Evolutionary conservation across 352 stramenopile genomes (phyloP).

Genomic region (Phytophthora boehmeriae): DNA sequence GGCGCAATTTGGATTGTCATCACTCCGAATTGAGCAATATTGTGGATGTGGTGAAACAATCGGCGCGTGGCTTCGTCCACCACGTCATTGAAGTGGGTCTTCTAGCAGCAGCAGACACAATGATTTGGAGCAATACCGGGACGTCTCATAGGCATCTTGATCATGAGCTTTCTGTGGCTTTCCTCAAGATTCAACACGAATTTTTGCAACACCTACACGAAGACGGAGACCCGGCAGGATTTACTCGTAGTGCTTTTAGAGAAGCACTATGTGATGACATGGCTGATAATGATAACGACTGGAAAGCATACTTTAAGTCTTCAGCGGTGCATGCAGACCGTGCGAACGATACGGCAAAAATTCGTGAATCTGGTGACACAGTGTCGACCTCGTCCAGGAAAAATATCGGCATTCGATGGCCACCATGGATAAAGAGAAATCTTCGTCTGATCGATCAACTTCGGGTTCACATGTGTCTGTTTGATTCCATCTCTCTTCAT

Average conservation of each 20-base stretch:
- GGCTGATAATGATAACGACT: constrained; percentile 24
- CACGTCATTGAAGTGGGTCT: constrained; percentile 12
- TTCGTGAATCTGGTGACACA: background rate
- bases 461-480: constrained; percentile 39
- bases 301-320: constrained; percentile 35
- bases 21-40: background rate
- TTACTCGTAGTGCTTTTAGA: background rate
- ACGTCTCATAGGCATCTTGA: constrained; percentile 8
- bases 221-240: background rate
- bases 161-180: constrained; percentile 16
- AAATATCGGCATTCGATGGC: constrained; percentile 15
- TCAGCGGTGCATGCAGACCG: background rate
- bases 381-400: background rate
- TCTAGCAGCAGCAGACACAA: background rate
- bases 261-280: constrained; percentile 37
- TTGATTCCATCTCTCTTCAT: constrained; percentile 22
- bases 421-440: constrained; percentile 30
- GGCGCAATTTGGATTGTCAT: constrained; percentile 19
- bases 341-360: background rate
- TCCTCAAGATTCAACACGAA: constrained; percentile 28
- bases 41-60: constrained; percentile 10
- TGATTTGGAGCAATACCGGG: background rate
- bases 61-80: constrained; percentile 16
- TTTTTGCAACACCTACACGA: constrained; percentile 7
- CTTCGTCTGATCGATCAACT: constrained; percentile 35